Percentiles rank a stretch among this genome's conserved stretches.
Evolutionary conservation across 352 stramenopile species (phyloP).

Genomic region (Globisporangium viniferum): DNA sequence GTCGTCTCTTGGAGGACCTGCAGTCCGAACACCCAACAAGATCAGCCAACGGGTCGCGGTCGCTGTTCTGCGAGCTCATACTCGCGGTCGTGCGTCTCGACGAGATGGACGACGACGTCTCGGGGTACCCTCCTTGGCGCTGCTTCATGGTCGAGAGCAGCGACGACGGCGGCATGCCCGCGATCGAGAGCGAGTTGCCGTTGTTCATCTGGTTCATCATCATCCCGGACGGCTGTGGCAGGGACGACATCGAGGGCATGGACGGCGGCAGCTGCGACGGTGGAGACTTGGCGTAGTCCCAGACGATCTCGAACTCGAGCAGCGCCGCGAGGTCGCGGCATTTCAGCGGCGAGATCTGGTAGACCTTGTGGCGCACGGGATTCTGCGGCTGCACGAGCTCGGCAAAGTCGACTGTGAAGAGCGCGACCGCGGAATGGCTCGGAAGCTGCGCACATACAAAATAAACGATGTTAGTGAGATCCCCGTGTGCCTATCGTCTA

Average conservation of each 20-base stretch:
- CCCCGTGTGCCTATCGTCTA: not conserved
- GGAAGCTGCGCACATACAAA: constrained; percentile 40
- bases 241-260: constrained; percentile 8
- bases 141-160: constrained; percentile 31
- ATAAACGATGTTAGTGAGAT: not conserved
- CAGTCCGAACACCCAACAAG: constrained; percentile 44
- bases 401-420: constrained; percentile 76
- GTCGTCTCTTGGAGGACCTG: constrained; percentile 46
- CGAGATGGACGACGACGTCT: constrained; percentile 31
- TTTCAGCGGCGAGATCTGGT: constrained; percentile 65
- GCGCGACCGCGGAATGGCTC: constrained; percentile 72
- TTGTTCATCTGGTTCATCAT: constrained; percentile 18
- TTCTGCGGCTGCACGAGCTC: constrained; percentile 56
- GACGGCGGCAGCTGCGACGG: constrained; percentile 11
- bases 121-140: constrained; percentile 12
- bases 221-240: constrained; percentile 16
- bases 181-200: constrained; percentile 15
- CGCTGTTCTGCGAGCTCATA: constrained; percentile 58
- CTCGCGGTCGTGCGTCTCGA: constrained; percentile 55
- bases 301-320: constrained; percentile 75
- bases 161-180: constrained; percentile 37
- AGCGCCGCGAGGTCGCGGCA: constrained; percentile 71
- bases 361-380: constrained; percentile 43
- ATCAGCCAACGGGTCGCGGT: constrained; percentile 42
- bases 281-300: constrained; percentile 35